A percentile compares a stretch with the other conserved stretches of the same genome.
phyloP scores from a whole-genome alignment of 129 eudicot genomes.

The Heracleum sosnowskyi region DNA sequence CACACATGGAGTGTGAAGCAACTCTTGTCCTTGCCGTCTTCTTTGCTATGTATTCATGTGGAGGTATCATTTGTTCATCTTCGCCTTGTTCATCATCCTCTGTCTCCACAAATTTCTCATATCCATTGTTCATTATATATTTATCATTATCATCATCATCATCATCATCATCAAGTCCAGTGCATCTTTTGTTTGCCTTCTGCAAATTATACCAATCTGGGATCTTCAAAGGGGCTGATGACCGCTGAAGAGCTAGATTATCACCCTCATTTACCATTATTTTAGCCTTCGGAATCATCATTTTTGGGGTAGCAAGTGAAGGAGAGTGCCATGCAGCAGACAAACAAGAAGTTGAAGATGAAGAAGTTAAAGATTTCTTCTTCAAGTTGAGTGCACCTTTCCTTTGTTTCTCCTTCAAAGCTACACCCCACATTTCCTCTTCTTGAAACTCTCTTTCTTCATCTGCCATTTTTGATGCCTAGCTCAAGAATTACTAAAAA shows the following conservation, averaged over 20 bases:
- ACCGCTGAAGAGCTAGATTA: background rate
- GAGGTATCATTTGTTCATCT: conserved; percentile 24
- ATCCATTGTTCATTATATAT: background rate
- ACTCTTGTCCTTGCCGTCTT: conserved; percentile 19
- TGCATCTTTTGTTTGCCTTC: background rate
- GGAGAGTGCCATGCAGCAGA: conserved; percentile 23
- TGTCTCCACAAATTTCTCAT: background rate
- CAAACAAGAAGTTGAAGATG: conserved; percentile 6
- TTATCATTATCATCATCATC: background rate
- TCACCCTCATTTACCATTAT: background rate
- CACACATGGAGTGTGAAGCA: conserved; percentile 35
- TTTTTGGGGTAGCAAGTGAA: conserved; percentile 8
- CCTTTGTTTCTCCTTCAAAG: conserved; percentile 9
- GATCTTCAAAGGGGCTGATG: conserved; percentile 25
- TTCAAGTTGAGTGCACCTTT: background rate
- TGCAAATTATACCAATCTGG: conserved; percentile 21
- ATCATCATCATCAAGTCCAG: background rate
- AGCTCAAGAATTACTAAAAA: background rate
- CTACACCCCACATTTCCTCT: conserved; percentile 28
- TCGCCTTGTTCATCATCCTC: conserved; percentile 16
- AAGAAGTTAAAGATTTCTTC: background rate
- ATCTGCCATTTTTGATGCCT: conserved; percentile 16
- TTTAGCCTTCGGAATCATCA: conserved; percentile 16
- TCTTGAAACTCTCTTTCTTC: conserved; percentile 22
- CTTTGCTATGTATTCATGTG: conserved; percentile 28